A percentile compares a stretch with the other conserved stretches of the same genome.
These are phyloP conservation scores for Helotiales sp. DNA, from an alignment of 2,329 filamentous ascomycete species.

Conservation along the genomic window DNA sequence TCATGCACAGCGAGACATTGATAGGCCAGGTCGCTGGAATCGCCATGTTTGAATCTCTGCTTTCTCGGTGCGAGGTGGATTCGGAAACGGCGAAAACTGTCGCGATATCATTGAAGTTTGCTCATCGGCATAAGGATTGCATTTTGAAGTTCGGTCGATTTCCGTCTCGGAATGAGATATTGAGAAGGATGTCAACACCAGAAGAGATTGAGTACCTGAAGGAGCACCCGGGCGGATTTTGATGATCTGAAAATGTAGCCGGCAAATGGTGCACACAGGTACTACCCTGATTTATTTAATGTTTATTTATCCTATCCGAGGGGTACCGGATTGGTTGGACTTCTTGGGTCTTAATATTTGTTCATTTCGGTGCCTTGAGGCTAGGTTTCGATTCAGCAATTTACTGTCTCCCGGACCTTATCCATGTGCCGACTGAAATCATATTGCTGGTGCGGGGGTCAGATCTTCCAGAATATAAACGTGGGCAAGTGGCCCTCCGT, in stretches of 20 bases:
- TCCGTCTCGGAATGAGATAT: slow-evolving; percentile 23
- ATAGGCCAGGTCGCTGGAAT: slow-evolving; percentile 33
- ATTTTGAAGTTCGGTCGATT: slow-evolving; percentile 28
- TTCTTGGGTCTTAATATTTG: too few species aligned
- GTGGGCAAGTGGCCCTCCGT: neutral
- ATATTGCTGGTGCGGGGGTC: neutral
- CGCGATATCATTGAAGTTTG: slow-evolving; percentile 5
- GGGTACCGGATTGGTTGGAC: too few species aligned
- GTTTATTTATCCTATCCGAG: too few species aligned
- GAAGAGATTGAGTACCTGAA: slow-evolving; percentile 25
- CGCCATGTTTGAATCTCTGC: slow-evolving; percentile 26
- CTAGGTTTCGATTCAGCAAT: neutral
- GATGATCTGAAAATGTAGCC: too few species aligned
- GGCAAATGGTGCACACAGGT: too few species aligned
- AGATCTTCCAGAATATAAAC: neutral
- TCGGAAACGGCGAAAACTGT: slow-evolving; percentile 12
- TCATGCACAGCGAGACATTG: slow-evolving; percentile 39
- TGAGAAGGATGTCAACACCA: slow-evolving; percentile 24
- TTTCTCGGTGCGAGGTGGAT: slow-evolving; percentile 17
- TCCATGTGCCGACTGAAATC: neutral
- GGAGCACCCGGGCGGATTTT: slow-evolving; percentile 26
- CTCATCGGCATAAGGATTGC: slow-evolving; percentile 14
- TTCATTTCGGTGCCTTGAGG: neutral
- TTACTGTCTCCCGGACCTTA: neutral
- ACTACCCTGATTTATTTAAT: too few species aligned